phyloP scores from a whole-genome alignment of 352 stramenopile genomes.

The Elongisporangium senticosum region DNA sequence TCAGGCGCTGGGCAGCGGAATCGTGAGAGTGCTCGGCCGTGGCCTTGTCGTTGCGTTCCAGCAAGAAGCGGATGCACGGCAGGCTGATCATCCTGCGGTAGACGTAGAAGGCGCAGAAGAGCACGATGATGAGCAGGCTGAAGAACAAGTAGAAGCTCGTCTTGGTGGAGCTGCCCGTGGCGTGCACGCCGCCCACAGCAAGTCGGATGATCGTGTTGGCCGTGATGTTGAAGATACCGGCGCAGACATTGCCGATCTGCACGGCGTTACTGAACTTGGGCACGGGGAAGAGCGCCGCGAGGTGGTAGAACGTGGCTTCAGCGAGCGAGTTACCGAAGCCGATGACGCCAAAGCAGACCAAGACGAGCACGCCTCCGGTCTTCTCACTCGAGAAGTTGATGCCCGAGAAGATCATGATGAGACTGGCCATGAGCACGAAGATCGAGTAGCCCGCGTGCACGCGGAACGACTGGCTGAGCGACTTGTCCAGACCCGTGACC shows the following conservation, averaged over 20 bases:
- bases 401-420: slow-evolving; percentile 38
- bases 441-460: slow-evolving; percentile 27
- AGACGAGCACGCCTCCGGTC: slow-evolving; percentile 26
- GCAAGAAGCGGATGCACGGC: slow-evolving; percentile 30
- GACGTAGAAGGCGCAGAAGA: slow-evolving; percentile 24
- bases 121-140: slow-evolving; percentile 28
- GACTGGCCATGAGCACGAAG: slow-evolving; percentile 22
- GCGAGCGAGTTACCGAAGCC: slow-evolving; percentile 35
- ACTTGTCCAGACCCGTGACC: slow-evolving; percentile 28
- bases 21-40: slow-evolving; percentile 17
- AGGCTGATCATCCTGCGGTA: slow-evolving; percentile 23
- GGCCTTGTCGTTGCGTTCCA: slow-evolving; percentile 29
- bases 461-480: slow-evolving; percentile 20
- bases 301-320: slow-evolving; percentile 18
- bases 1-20: slow-evolving; percentile 9
- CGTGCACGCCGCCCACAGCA: slow-evolving; percentile 20
- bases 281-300: slow-evolving; percentile 37
- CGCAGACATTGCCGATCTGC: slow-evolving; percentile 37
- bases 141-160: slow-evolving; percentile 51
- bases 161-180: slow-evolving; percentile 14
- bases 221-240: slow-evolving; percentile 35
- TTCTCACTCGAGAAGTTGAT: slow-evolving; percentile 23
- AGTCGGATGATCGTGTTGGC: slow-evolving; percentile 29
- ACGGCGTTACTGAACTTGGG: slow-evolving; percentile 48
- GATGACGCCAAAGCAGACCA: slow-evolving; percentile 32